Evolutionary conservation across 331 rosid genomes (phyloP), one percentile per base, ranked within the genome.

Genomic region (Phaseolus coccineus): DNA sequence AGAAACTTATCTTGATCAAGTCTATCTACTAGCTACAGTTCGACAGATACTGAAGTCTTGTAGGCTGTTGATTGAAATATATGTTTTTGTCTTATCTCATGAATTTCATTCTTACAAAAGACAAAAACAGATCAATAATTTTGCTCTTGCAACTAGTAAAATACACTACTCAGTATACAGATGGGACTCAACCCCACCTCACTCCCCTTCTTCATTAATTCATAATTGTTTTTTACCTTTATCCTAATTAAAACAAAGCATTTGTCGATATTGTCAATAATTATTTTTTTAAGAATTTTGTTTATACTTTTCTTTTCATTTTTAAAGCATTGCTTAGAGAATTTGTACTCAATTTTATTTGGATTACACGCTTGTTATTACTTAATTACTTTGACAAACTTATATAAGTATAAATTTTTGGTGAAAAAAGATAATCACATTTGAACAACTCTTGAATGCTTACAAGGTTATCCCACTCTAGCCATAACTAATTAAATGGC

Each of bases 401-500:
- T 31, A 39, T 27, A 79, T 59, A 74, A 73, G 64, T 70, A 58
- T 39, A 58, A 1, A 7, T 5, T 44, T 70, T 69, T 22, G 12
- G 3, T 8, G 33, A 14, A 47, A 58, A 70, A 42, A 31, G 55
- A 61, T 71, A 24, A 61, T 28, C 25, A 48, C 74, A 39, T 3
- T 71, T 67, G 16, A 71, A 42, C n/a, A 19, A 69, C 72, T 37
- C 30, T 25, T 57, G 76, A 75, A 19, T 39, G 70, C 53, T 62
- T 62, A 63, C 55, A 76, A 73, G 71, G 68, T 80, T 67, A 73
- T 73, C 4, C 79, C 52, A 79, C 61, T 64, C 5, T 25, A 13
- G 73, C 30, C 80, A 59, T 39, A 75, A 73, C 67, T 58, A 73
- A 72, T 71, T 73, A 47, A 69, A 64, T 79, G 83, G 85, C 74